Base-by-base conservation (phyloP, 352 stramenopile genomes). In the Heterotrichella gracilis region DNA sequence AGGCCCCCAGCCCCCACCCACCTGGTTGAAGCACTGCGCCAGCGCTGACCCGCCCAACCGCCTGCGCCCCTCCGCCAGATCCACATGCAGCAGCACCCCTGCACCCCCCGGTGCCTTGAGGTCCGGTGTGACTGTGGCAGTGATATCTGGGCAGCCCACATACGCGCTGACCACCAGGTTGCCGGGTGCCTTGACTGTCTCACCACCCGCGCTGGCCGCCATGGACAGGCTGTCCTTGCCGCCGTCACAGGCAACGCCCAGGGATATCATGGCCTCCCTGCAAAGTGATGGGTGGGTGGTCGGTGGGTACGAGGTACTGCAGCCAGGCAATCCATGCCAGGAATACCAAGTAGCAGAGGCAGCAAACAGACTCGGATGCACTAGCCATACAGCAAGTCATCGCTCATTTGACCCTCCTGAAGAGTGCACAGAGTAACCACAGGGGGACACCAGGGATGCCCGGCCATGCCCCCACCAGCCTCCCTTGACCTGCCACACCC, bases 181-280 rank as follows among this genome's bases (percentile, higher is more conserved):
- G 53, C 92, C 90, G 3, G 93, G 93, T 3, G 89, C 88, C 80
- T 97, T 97, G 22, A 97, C 92, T 32, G 95, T 82, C 76, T 95
- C 85, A 24, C 88, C 83, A 71, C 85, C 80, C 0, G 85, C 82
- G 40, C 80, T 80, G 42, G 90, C 93, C 25, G 93, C 93, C 93
- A 99, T 99, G 64, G 88, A 97, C 32, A 98, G 79, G 40, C 90
- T 97, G 77, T 99, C 93, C 79, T 99, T 99, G 41, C 92, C 93
- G 69, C 92, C 92, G 73, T 98, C 93, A 70, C 98, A 92, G 25
- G 89, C 84, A 19, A 95, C 84, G n/a, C 87, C 89, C 53, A 97
- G 77, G 69, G 85, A 79, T 70, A 94, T 85, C 78, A 99, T 88
- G 25, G 90, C 88, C 69, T 88, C 82, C 2, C 85, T n/a, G n/a